Conservation (phyloP, 495 filamentous ascomycete genomes). For the Daldinia caldariorum region DNA sequence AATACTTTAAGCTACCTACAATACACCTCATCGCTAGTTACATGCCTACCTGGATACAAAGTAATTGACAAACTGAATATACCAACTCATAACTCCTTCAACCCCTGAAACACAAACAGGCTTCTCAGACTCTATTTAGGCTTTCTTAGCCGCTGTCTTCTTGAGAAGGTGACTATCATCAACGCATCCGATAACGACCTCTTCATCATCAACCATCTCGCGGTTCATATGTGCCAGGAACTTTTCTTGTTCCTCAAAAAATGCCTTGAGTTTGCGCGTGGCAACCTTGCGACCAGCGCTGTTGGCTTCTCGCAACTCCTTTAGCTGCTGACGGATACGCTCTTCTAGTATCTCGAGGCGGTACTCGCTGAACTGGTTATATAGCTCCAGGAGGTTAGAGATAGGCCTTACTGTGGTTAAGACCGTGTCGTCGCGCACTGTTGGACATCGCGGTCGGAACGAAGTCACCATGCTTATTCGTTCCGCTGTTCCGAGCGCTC, state of each 20-base stretch:
- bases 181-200: conserved; percentile 58
- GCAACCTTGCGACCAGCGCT: conserved; percentile 54
- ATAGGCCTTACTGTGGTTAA: conserved; percentile 72
- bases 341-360: conserved; percentile 76
- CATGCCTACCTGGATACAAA: neutral
- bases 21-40: neutral
- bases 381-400: conserved; percentile 73
- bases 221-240: conserved; percentile 67
- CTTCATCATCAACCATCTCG: conserved; percentile 65
- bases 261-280: conserved; percentile 56
- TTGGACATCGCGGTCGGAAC: conserved; percentile 69
- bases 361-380: conserved; percentile 75
- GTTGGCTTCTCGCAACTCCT: conserved; percentile 56
- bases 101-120: neutral
- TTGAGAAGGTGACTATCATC: conserved; percentile 35
- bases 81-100: neutral
- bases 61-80: neutral
- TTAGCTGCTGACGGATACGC: conserved; percentile 59
- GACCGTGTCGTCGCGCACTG: conserved; percentile 71
- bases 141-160: conserved; percentile 17
- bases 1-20: neutral
- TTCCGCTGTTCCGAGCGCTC: conserved; percentile 69
- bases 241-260: conserved; percentile 61
- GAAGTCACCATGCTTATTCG: conserved; percentile 79
- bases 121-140: conserved; percentile 33